Percentiles rank a stretch among this genome's conserved stretches.
Evolutionary conservation across 345 rosid genomes (phyloP).

Genomic region (Moricandia moricandioides): DNA sequence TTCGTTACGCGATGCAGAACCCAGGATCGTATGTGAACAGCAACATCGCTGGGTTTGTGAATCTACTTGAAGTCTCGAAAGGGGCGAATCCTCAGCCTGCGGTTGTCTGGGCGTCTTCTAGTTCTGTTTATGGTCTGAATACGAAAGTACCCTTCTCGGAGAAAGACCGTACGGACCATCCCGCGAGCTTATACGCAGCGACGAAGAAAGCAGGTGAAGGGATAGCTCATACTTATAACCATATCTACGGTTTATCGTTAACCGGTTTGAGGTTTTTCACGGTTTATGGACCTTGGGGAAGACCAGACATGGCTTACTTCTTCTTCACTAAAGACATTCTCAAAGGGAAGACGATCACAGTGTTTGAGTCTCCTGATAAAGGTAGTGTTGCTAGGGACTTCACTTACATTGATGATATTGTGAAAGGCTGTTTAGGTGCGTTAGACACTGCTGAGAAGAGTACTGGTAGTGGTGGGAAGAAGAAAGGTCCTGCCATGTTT

Average conservation of each 20-base stretch:
- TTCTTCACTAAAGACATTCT: conserved; percentile 60
- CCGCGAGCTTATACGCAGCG: conserved; percentile 65
- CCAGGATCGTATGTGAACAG: conserved; percentile 62
- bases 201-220: conserved; percentile 75
- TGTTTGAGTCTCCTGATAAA: conserved; percentile 50
- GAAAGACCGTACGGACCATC: conserved; percentile 59
- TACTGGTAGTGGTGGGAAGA: conserved; percentile 67
- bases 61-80: conserved; percentile 55
- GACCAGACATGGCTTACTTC: conserved; percentile 77
- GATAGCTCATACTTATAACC: conserved; percentile 61
- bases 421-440: conserved; percentile 58
- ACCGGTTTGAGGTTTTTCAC: conserved; percentile 67
- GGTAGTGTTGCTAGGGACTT: conserved; percentile 68
- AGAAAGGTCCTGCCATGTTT: conserved; percentile 52
- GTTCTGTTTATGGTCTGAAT: conserved; percentile 69
- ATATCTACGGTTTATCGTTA: conserved; percentile 66
- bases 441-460: conserved; percentile 68
- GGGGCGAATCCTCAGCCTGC: conserved; percentile 60
- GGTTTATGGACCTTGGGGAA: conserved; percentile 76
- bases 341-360: conserved; percentile 46
- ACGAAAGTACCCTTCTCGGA: conserved; percentile 65
- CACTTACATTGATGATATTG: conserved; percentile 66
- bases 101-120: conserved; percentile 72
- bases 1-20: conserved; percentile 65
- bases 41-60: conserved; percentile 65